phyloP scores from a whole-genome alignment of 805 yeast species.

The Isabelozyma rhagii region DNA sequence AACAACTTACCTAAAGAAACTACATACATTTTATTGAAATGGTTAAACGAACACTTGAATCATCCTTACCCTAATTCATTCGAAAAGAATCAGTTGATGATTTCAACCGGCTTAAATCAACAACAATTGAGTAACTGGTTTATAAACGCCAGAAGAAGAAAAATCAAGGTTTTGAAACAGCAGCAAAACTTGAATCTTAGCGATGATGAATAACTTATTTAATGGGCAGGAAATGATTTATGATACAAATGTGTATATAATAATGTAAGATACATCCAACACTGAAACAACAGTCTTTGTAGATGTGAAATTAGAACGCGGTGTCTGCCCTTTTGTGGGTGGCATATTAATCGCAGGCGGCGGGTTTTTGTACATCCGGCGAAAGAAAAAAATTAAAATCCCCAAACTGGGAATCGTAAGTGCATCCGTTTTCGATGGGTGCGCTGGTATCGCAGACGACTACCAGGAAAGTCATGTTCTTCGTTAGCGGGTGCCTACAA shows the following conservation, averaged over 20 bases:
- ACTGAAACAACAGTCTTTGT: no score
- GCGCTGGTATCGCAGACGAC: not conserved
- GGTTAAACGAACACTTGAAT: constrained; percentile 72
- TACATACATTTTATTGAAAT: constrained; percentile 64
- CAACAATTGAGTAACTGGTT: constrained; percentile 87
- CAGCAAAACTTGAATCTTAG: constrained; percentile 11
- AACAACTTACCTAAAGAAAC: constrained; percentile 79
- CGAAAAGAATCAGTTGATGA: constrained; percentile 68
- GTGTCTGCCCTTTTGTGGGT: no score
- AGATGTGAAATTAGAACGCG: no score
- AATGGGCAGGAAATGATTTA: not conserved
- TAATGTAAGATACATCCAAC: not conserved
- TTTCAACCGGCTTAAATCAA: constrained; percentile 72
- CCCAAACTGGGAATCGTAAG: not conserved
- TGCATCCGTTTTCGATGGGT: not conserved
- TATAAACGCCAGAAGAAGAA: constrained; percentile 79
- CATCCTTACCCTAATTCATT: constrained; percentile 84
- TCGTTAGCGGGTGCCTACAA: no score
- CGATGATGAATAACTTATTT: not conserved
- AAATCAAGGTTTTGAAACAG: constrained; percentile 52
- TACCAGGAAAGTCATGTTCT: no score
- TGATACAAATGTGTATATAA: not conserved
- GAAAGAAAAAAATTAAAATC: no score
- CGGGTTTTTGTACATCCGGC: no score
- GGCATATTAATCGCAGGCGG: no score